Conservation (phyloP, 2,329 filamentous ascomycete species). For the Ophiostoma perfectum region DNA sequence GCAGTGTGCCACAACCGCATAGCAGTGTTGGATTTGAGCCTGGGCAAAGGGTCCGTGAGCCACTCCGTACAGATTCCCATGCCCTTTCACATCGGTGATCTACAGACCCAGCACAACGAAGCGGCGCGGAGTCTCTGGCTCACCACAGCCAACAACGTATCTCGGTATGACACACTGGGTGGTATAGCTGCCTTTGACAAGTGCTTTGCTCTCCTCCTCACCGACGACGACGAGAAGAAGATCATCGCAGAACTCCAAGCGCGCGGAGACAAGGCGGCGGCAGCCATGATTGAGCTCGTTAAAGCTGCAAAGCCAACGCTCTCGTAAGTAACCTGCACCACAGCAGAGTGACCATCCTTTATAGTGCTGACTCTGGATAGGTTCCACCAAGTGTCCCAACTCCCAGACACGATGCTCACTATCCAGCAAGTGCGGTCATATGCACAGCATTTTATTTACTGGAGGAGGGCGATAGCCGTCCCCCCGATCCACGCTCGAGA, state of each 20-base stretch:
- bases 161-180: conserved; percentile 61
- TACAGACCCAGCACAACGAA: conserved; percentile 63
- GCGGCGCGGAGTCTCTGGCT: conserved; percentile 70
- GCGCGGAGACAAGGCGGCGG: conserved; percentile 69
- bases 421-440: conserved; percentile 78
- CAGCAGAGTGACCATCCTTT: background rate
- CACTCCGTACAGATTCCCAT: conserved; percentile 61
- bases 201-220: conserved; percentile 78
- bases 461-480: conserved; percentile 87
- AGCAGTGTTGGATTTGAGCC: conserved; percentile 72
- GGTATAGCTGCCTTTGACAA: conserved; percentile 69
- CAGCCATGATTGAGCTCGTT: conserved; percentile 75
- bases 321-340: conserved; percentile 42
- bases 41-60: conserved; percentile 51
- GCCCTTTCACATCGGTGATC: conserved; percentile 64
- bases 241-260: conserved; percentile 68
- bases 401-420: conserved; percentile 60
- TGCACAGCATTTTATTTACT: conserved; percentile 90
- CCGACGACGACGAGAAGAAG: conserved; percentile 76
- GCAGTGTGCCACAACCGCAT: conserved; percentile 80
- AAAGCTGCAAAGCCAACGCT: conserved; percentile 65
- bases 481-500: conserved; percentile 85
- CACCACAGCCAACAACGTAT: conserved; percentile 75
- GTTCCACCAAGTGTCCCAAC: conserved; percentile 63
- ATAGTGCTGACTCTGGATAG: conserved; percentile 22